Evolutionary conservation across 2,329 filamentous ascomycete genomes (phyloP).

Genomic region (Diaporthe batatas): DNA sequence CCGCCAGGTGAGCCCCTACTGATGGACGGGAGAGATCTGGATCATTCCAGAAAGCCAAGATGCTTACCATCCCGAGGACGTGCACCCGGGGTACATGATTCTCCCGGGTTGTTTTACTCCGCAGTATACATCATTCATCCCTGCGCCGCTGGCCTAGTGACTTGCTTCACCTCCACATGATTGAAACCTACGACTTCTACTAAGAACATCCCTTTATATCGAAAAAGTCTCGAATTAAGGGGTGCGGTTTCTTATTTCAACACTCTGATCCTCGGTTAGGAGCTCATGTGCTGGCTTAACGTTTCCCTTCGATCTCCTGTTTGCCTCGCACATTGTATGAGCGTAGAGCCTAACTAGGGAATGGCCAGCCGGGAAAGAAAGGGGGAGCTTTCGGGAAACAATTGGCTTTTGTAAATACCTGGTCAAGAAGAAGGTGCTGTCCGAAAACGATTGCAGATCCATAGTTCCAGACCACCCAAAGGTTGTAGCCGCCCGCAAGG

Average conservation of each 20-base stretch:
- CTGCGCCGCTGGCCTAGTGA: slow-evolving; percentile 18
- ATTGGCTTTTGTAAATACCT: background rate
- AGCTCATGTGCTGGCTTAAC: background rate
- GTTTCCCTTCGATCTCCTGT: background rate
- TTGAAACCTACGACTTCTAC: background rate
- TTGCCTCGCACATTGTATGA: background rate
- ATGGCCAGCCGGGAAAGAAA: background rate
- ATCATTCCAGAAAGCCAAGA: slow-evolving; percentile 8
- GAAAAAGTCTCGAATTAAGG: background rate
- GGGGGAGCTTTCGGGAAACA: background rate
- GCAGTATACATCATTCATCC: slow-evolving; percentile 25
- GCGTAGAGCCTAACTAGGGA: background rate
- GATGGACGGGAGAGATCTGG: slow-evolving; percentile 10
- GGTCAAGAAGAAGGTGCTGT: too few relatives aligned
- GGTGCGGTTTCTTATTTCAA: background rate
- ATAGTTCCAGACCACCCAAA: background rate
- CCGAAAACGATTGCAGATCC: background rate
- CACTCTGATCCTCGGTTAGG: background rate
- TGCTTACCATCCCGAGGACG: background rate
- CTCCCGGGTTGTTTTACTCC: slow-evolving; percentile 10
- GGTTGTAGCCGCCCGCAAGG: background rate
- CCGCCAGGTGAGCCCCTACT: background rate
- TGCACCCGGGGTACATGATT: slow-evolving; percentile 24
- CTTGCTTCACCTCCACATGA: slow-evolving; percentile 20
- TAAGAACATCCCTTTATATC: slow-evolving; percentile 9